Evolutionary conservation across 345 rosid genomes (phyloP).

Genomic region (Garcia nutans): DNA sequence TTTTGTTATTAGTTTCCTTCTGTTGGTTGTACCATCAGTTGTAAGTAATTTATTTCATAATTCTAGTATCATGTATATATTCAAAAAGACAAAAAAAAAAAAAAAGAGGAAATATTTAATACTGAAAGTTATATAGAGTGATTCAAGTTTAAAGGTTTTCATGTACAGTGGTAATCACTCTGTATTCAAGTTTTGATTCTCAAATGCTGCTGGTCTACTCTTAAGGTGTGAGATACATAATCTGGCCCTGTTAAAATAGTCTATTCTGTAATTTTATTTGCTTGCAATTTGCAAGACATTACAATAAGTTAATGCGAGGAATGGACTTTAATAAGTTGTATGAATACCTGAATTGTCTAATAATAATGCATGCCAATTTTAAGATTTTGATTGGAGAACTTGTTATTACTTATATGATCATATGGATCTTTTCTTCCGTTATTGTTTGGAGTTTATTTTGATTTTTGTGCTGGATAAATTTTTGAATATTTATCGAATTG

Average conservation of each 20-base stretch:
- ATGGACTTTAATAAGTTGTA: neutral
- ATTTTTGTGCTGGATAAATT: too few relatives aligned
- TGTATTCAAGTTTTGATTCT: slow-evolving; percentile 20
- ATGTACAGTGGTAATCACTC: slow-evolving; percentile 6
- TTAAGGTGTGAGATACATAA: neutral
- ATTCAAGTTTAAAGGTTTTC: neutral
- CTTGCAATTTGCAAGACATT: neutral
- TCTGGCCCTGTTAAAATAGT: neutral
- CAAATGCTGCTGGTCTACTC: neutral
- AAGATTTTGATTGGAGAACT: neutral
- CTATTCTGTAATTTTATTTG: neutral
- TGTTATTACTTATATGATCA: neutral
- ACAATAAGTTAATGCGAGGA: neutral
- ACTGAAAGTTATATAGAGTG: slow-evolving; percentile 18
- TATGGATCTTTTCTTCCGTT: too few relatives aligned
- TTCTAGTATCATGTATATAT: slow-evolving; percentile 21
- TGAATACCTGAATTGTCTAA: neutral
- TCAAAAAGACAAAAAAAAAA: neutral
- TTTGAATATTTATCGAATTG: too few relatives aligned
- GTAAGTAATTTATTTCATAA: slow-evolving; percentile 1
- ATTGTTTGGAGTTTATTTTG: too few relatives aligned
- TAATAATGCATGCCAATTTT: neutral
- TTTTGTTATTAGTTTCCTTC: neutral
- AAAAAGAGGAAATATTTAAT: neutral
- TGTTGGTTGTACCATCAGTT: slow-evolving; percentile 15